Base-by-base conservation (phyloP, 257 asterid genomes). In the Rhazya stricta region DNA sequence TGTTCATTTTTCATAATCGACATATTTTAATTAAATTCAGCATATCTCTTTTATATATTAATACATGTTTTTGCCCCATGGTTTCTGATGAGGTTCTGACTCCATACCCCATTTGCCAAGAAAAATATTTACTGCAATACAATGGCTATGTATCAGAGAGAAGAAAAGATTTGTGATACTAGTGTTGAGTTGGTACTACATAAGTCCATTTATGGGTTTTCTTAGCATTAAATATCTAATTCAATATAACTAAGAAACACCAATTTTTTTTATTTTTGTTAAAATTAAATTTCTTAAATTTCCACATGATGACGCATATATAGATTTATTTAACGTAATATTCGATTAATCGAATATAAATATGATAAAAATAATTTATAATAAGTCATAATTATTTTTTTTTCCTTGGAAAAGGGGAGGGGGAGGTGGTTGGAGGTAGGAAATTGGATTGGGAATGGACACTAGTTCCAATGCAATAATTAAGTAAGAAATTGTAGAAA, bases 391-490 rank as follows among this genome's bases (percentile, higher is more conserved):
- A n/a, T 43, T 43, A 7, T 43, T 43, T 43, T 43, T 43, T 43
- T 43, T 48, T 2, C 1, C 5, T 2, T 2, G 1, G 25, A 21
- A 5, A 1, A 27, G 12, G 12, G 42, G 21, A 0, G 9, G 41
- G 30, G 16, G 70, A 16, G 16, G 70, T 65, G 70, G 70, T 65
- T 36, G 70, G 48, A 36, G 70, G 30, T 36, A 36, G 70, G 30
- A 18, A 19, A 32, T 16, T 57, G 29, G 6, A 32, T 16, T 57
- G 29, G 6, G 19, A 2, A 37, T 36, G 70, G 69, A 36, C 30
- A 32, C 66, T 11, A 13, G 42, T 65, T 37, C 48, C 70, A n/a
- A 65, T 18, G 70, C 70, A 65, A 65, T 65, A 65, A 65, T n/a
- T 65, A 65, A 63, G 69, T 30, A 32, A 45, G 23, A 63, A 4